Base-by-base conservation (phyloP, 2,329 filamentous ascomycete genomes). In the Graphilbum sp. region DNA sequence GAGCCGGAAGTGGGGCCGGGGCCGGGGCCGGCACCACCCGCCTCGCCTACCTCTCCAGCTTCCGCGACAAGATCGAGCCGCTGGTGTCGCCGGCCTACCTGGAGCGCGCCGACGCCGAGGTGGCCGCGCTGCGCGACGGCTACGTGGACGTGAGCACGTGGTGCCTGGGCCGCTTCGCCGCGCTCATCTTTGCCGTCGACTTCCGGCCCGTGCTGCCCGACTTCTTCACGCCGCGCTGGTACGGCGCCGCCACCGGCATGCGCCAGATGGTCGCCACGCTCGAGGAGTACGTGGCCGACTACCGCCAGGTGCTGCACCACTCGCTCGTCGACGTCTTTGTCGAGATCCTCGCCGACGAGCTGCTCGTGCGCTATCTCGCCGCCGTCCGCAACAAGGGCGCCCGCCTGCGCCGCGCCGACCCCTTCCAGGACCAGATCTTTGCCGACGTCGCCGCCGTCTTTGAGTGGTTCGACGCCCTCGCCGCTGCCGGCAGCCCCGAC, bases 91-190 rank as follows among this genome's bases (percentile, higher is more conserved):
- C 81, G 18, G 74, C 76, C 43, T 95, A 93, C 58, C 68, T 85
- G 54, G 75, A 84, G 47, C 73, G 79, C 38, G 78, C 80, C 35
- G 73, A 77, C 25, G 62, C 66, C 24, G 86, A 95, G 50, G 65
- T 93, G 34, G 74, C 78, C 18, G 61, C 69, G 27, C 70, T 96
- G 31, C 79, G 82, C 35, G 85, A 95, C 57, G 85, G 84, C 47
- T 98, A 96, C 58, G 83, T 98, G 37, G 90, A 98, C 61, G 73
- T 95, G 41, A 85, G 83, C 50, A 94, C 87, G 6, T 86, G 88
- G 66, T 95, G 87, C 61, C 83, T 96, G 52, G 75, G 75, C 49
- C 77, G 80, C 48, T 96, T 96, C 53, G 82, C 84, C 37, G 69
- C 76, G 43, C 72, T 96, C 41, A 80, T 98, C 53, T 94, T 98